Percentiles rank a stretch among this genome's conserved stretches.
phyloP scores from a whole-genome alignment of 768 basidiomycete species.

The Leccinum incarnatum region DNA sequence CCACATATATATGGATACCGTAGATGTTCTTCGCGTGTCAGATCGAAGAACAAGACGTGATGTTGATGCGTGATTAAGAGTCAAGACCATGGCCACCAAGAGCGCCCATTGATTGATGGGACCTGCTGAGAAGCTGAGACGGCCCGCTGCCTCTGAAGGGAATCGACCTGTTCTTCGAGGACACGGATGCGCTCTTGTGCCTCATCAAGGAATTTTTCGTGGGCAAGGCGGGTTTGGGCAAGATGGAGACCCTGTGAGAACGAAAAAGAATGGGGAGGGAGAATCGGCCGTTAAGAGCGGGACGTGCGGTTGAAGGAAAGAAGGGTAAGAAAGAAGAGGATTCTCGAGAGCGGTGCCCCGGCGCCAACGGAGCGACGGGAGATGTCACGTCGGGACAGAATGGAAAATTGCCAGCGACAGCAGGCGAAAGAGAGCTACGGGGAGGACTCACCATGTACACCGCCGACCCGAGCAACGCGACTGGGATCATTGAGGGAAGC shows the following conservation, averaged over 20 bases:
- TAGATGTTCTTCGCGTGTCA: conserved; percentile 3
- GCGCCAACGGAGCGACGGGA: conserved; percentile 5
- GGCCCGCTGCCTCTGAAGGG: conserved; percentile 25
- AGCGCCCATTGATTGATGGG: conserved; percentile 2
- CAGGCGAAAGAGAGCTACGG: background rate
- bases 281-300: conserved; percentile 15
- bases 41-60: background rate
- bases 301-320: background rate
- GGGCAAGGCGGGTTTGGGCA: conserved; percentile 56
- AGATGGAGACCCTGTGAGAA: conserved; percentile 60
- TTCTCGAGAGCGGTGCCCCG: conserved; percentile 7
- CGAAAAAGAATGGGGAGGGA: background rate
- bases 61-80: background rate
- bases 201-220: conserved; percentile 70
- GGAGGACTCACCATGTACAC: conserved; percentile 61
- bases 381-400: background rate
- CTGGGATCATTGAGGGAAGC: conserved; percentile 74
- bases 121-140: background rate
- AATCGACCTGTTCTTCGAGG: conserved; percentile 59
- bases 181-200: conserved; percentile 48
- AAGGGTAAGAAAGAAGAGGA: conserved; percentile 4
- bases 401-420: conserved; percentile 4
- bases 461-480: conserved; percentile 74
- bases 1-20: conserved; percentile 15
- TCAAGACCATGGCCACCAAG: conserved; percentile 24